Conservation (phyloP, 345 rosid species). For the Mallotus nudiflorus region DNA sequence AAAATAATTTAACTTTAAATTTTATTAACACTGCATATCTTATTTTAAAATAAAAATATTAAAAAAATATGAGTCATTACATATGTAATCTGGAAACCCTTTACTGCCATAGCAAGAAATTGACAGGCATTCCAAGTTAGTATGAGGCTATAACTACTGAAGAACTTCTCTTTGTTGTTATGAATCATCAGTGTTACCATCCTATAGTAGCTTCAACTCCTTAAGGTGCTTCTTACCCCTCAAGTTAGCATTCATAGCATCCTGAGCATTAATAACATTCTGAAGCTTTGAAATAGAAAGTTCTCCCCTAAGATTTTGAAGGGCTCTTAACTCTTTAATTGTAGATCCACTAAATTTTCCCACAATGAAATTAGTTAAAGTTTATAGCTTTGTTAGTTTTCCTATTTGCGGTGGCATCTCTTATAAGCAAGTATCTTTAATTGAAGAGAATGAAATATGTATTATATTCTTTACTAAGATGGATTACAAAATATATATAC, state of each 20-base stretch:
- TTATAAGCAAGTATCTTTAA: not conserved
- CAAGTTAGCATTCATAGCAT: not conserved
- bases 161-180: not conserved
- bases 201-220: not conserved
- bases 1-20: too few species aligned
- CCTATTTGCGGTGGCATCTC: conserved; percentile 14
- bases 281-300: not conserved
- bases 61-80: too few species aligned
- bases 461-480: too few species aligned
- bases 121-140: not conserved
- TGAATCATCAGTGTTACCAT: not conserved
- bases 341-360: too few species aligned
- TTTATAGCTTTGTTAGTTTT: conserved; percentile 1
- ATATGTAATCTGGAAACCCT: too few species aligned
- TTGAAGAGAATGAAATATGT: too few species aligned
- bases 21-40: too few species aligned
- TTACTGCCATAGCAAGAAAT: not conserved
- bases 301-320: too few species aligned
- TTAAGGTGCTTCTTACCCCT: not conserved
- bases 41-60: too few species aligned
- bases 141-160: not conserved
- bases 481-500: too few species aligned
- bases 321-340: too few species aligned
- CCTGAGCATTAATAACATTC: not conserved
- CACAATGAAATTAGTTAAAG: not conserved